Conservation (phyloP, 2,329 filamentous ascomycete genomes). For the Penicillium sp. region DNA sequence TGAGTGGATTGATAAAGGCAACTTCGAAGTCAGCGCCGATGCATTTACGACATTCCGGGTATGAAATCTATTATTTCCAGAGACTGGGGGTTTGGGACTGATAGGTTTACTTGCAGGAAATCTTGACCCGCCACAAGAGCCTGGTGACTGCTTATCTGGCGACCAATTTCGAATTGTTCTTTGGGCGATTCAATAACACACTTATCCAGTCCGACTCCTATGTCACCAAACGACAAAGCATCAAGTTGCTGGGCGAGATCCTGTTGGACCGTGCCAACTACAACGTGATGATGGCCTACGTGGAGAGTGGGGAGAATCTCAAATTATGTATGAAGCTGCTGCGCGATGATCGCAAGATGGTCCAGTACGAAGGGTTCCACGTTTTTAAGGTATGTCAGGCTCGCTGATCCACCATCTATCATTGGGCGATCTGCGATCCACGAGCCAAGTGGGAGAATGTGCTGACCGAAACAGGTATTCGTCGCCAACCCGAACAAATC, state of each 20-base stretch:
- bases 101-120: constrained; percentile 65
- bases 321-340: constrained; percentile 99
- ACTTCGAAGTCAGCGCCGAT: constrained; percentile 95
- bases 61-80: constrained; percentile 39
- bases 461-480: constrained; percentile 69
- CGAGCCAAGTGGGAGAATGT: constrained; percentile 7
- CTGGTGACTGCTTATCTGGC: constrained; percentile 86
- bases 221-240: constrained; percentile 96
- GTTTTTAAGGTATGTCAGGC: constrained; percentile 78
- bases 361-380: constrained; percentile 98
- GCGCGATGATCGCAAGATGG: constrained; percentile 96
- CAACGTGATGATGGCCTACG: constrained; percentile 96
- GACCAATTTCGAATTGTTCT: constrained; percentile 92
- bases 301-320: constrained; percentile 91
- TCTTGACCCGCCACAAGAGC: constrained; percentile 91
- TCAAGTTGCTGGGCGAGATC: constrained; percentile 95
- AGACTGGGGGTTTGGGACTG: not conserved
- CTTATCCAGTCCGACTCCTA: constrained; percentile 93
- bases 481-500: constrained; percentile 98
- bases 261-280: constrained; percentile 95
- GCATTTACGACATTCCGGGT: constrained; percentile 97
- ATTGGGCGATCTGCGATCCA: not conserved
- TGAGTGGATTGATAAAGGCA: constrained; percentile 93
- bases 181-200: constrained; percentile 83
- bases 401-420: not conserved